Conservation (phyloP, 148 eudicot species). For the Polygonum aviculare region DNA sequence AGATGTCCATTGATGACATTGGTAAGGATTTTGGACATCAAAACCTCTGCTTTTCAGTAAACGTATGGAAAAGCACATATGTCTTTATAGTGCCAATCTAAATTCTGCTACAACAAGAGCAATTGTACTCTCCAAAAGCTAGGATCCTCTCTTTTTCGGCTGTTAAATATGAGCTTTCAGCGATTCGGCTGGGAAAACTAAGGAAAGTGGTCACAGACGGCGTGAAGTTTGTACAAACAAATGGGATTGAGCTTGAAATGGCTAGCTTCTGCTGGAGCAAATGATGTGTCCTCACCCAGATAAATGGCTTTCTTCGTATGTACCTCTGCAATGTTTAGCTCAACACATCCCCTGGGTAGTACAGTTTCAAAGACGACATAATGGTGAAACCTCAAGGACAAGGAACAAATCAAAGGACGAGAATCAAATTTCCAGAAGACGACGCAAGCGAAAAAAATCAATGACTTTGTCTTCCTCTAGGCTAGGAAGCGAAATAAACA, state of each 20-base stretch:
- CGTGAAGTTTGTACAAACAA: constrained; percentile 21
- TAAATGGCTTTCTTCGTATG: not conserved
- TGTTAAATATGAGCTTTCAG: constrained; percentile 61
- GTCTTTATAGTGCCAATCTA: too few species aligned
- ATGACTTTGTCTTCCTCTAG: not conserved
- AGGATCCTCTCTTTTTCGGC: not conserved
- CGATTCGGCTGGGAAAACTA: constrained; percentile 53
- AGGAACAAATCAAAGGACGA: not conserved
- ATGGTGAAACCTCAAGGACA: not conserved
- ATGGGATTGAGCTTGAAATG: constrained; percentile 74
- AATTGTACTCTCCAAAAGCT: too few species aligned
- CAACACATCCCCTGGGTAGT: not conserved
- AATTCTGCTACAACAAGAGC: too few species aligned
- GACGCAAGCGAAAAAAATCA: not conserved
- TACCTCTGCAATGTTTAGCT: not conserved
- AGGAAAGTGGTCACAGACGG: constrained; percentile 37
- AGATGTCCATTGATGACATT: too few species aligned
- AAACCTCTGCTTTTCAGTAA: too few species aligned
- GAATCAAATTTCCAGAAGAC: not conserved
- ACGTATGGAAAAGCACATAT: not conserved
- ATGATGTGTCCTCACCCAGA: not conserved
- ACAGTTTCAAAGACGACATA: not conserved
- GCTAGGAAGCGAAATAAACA: not conserved
- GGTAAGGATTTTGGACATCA: too few species aligned
- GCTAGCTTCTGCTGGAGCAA: not conserved